Base-by-base conservation (phyloP, 768 basidiomycete genomes). In the Xerocomellus amylosporus region DNA sequence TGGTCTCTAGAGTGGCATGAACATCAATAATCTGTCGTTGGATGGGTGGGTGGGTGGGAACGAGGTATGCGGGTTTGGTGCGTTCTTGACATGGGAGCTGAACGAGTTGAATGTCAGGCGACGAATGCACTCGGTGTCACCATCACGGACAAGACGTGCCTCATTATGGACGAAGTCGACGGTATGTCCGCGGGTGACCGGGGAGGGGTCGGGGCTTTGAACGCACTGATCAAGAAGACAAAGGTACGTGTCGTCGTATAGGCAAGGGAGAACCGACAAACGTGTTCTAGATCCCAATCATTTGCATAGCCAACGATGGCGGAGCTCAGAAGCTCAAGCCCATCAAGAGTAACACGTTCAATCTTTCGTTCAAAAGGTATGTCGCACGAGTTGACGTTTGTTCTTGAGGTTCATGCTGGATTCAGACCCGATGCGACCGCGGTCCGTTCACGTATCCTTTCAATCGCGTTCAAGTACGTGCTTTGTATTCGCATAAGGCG, bases 121-220 rank as follows among this genome's bases (percentile, higher is more conserved):
- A 84, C 82, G 9, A 91, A 89, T 57, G 81, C 83, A 1, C 73
- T 82, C 2, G 94, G 89, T 3, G 76, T 95, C 2, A 66, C 75
- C 15, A 85, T 98, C 59, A 93, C 89, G 0, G 82, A 89, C 62
- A 83, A 78, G 67, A 83, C 89, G 0, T 92, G 93, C 59, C 75
- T 99, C 42, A 98, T 99, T 67, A 98, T 99, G 96, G 97, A 99
- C 64, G 97, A 99, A 69, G 96, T 98, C 3, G 97, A 99, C 60
- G 97, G 97, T 2, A 99, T 98, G 95, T 96, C 93, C 6, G 90
- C 91, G 4, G 97, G 97, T 17, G 97, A 99, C 71, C 81, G 97
- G 42, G 97, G 97, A 15, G 97, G 97, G 51, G 91, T 98, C 2
- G 96, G 93, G 22, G 97, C 97, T 7, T 68, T 99, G 61, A 93